These are phyloP conservation scores for Xylaria sp. DNA, from an alignment of 2,329 filamentous ascomycete species.

Conservation along the genomic window DNA sequence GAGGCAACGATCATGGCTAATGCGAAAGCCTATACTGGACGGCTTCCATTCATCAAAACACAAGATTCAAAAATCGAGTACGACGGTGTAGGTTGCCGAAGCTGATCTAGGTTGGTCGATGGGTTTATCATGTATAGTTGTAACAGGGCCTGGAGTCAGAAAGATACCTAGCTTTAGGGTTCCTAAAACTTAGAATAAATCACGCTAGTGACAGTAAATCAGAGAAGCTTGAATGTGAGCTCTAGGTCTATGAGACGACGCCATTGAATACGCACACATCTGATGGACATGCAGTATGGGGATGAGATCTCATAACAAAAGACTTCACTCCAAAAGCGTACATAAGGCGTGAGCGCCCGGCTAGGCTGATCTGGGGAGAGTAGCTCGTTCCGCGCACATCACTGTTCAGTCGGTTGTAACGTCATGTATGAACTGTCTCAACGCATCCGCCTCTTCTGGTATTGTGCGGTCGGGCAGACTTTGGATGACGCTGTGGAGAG, in stretches of 20 bases:
- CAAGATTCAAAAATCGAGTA: constrained; percentile 36
- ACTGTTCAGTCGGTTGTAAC: constrained; percentile 44
- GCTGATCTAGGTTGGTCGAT: constrained; percentile 17
- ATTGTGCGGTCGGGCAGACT: constrained; percentile 55
- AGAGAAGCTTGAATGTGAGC: not conserved
- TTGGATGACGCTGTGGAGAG: constrained; percentile 47
- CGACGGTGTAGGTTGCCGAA: constrained; percentile 36
- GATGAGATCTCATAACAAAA: not conserved
- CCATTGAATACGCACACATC: constrained; percentile 3
- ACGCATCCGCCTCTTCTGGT: constrained; percentile 56
- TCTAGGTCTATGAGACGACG: not conserved
- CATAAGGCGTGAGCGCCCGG: not conserved
- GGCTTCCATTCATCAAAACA: constrained; percentile 36
- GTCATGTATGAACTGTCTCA: constrained; percentile 52
- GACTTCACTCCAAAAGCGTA: not conserved
- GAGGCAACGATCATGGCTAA: constrained; percentile 40
- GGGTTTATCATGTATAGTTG: not conserved
- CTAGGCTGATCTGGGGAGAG: not conserved
- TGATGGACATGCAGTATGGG: not conserved
- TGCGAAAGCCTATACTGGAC: constrained; percentile 38
- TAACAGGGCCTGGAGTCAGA: no score
- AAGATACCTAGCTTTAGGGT: not conserved
- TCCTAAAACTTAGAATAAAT: constrained; percentile 4
- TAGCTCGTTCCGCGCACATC: not conserved
- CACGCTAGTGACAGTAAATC: constrained; percentile 1